Evolutionary conservation across 805 yeast genomes (phyloP), one percentile per base, ranked within the genome.

Genomic region (Saturnispora zaruensis): DNA sequence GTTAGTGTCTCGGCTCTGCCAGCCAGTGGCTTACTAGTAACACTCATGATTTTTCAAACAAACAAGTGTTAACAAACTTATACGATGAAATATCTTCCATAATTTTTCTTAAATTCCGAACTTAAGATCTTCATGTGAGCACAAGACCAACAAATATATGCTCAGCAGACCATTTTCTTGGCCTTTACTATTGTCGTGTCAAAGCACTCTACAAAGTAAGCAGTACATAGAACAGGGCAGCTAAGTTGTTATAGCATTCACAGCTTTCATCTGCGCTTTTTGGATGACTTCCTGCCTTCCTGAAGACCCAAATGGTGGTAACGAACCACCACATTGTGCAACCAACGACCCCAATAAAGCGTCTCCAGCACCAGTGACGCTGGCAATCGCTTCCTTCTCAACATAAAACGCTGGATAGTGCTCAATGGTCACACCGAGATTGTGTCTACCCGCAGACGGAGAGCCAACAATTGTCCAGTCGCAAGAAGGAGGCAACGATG

Each of bases 331-430:
- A 75, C 53, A 50, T 71, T 71, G 2, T 5, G 81, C 67, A 11
- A 78, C 62, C 21, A 88, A 54, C 25, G 74, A 78, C 0, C 96
- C 96, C 26, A 80, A 74, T 41, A 88, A 70, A 0, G 93, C 74
- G 64, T 88, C 96, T 9, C 96, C 96, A 0, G 95, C 95, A 2
- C 96, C 96, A 8, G 91, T 87, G 30, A 85, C 95, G 56, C 82
- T 86, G 26, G 65, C 66, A 11, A 84, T 72, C 0, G 63, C 59
- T 3, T 69, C 60, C 40, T 64, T 66, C 1, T 67, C 64, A 3
- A 75, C 66, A 1, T 28, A 33, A 4, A 43, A 23, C 4, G 60
- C 60, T 0, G 77, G 74, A 61, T 74, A 83, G 60, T 84, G 82
- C 57, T 85, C 86, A 20, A 87, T 68, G 6, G 79, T 68, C 4